Evolutionary conservation across 345 rosid genomes (phyloP), one percentile per base, ranked within the genome.

Genomic region (Acer saccharum): DNA sequence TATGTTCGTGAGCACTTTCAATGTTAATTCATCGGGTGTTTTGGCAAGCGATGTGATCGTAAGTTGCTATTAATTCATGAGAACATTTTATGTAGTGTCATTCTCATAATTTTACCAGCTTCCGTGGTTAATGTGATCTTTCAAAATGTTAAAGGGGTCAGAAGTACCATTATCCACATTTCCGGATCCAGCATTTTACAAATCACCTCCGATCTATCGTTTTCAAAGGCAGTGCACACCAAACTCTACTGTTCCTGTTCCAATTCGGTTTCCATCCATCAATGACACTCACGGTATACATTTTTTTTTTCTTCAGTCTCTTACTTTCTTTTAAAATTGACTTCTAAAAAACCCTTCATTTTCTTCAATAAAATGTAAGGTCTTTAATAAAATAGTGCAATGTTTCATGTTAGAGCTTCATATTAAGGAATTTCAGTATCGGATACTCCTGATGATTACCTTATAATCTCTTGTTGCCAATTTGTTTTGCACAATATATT

Each of bases 121-220:
- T 62, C 1, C 60, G 20, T 66, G 73, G 52, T 68, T 80, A 32
- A 39, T 78, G n/a, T 79, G 73, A 58, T 41, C 70, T 83, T 35
- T 75, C 44, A 46, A 63, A 78, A 78, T 79, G 66, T 79, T 85
- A 70, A 92, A 96, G 99, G 98, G 98, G 58, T 77, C 99, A 83
- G 50, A 84, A 2, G 25, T 6, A 60, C 27, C 23, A 60, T 21
- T 20, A 60, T 0, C 0, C 27, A 0, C 87, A 71, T 88, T 57
- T 76, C 76, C 90, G 54, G 99, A 96, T 46, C 85, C 97, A 60
- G 95, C 90, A 72, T 86, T 94, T 70, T 39, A 41, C 72, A 77
- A 87, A 6, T 7, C 18, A 68, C 80, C 74, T 79, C 84, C 97
- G 32, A 76, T 93, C 43, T 94, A 91, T 80, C 74, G 61, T 64